Conservation (phyloP, 1,284 basidiomycete species). For the Fomitopsis pinicola region DNA sequence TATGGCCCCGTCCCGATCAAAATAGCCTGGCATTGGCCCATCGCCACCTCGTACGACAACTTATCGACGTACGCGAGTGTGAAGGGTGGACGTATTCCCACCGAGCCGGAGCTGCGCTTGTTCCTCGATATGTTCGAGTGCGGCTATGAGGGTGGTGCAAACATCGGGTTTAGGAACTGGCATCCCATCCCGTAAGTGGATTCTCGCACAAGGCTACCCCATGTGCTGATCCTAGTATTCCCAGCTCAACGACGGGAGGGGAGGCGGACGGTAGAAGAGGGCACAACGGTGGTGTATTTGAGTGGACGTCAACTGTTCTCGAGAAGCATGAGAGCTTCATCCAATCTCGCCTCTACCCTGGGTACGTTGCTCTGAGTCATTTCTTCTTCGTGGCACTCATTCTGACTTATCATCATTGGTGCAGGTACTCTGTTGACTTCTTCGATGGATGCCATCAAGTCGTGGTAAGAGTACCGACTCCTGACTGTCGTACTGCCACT, state of each 20-base stretch:
- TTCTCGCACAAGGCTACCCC: background rate
- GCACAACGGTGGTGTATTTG: constrained; percentile 97
- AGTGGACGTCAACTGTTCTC: constrained; percentile 89
- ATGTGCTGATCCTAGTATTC: background rate
- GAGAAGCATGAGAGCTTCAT: constrained; percentile 73
- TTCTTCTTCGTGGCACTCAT: background rate
- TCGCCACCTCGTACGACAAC: constrained; percentile 79
- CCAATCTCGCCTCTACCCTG: constrained; percentile 79
- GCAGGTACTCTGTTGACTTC: constrained; percentile 83
- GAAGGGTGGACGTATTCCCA: constrained; percentile 89
- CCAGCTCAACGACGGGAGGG: constrained; percentile 59
- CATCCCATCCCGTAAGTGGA: constrained; percentile 81
- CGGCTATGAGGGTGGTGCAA: constrained; percentile 71
- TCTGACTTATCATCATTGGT: background rate
- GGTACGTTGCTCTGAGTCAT: constrained; percentile 37
- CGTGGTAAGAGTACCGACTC: constrained; percentile 54
- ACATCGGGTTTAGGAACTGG: constrained; percentile 90
- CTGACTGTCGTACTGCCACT: constrained; percentile 1
- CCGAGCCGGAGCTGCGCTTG: constrained; percentile 81
- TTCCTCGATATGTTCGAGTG: constrained; percentile 72
- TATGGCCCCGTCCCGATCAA: constrained; percentile 83
- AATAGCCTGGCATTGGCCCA: constrained; percentile 81
- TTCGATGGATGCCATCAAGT: constrained; percentile 83
- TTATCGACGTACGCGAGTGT: constrained; percentile 77
- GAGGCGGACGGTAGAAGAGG: constrained; percentile 47